These are phyloP conservation scores for Botrytis paeoniae DNA, from an alignment of 2,329 filamentous ascomycete species.

Conservation along the genomic window DNA sequence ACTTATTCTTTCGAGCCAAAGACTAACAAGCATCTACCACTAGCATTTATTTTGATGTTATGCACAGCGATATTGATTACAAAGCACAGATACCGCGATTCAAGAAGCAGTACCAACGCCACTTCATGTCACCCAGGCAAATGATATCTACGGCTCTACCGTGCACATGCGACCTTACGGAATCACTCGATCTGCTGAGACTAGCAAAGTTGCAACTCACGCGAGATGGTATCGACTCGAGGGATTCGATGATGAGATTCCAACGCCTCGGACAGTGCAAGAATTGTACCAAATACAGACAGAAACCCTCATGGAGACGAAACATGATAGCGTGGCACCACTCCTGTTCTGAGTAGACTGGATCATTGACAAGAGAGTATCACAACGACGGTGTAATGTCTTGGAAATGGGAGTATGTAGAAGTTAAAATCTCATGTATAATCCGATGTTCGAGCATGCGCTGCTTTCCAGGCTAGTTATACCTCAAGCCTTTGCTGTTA, in stretches of 20 bases:
- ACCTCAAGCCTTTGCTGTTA: background rate
- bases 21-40: background rate
- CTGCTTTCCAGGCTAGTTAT: background rate
- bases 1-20: background rate
- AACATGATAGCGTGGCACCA: too few species aligned
- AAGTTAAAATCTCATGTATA: background rate
- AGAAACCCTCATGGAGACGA: too few species aligned
- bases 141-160: too few species aligned
- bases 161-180: too few species aligned
- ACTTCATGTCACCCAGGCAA: accelerated
- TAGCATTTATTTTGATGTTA: background rate
- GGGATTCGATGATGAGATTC: too few species aligned
- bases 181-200: too few species aligned
- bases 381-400: accelerated
- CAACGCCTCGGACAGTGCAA: too few species aligned
- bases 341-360: too few species aligned
- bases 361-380: too few species aligned
- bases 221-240: too few species aligned
- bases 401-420: background rate
- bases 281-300: too few species aligned
- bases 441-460: background rate
- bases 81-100: background rate
- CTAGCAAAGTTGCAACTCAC: too few species aligned
- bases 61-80: background rate
- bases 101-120: background rate